phyloP scores from a whole-genome alignment of 1,284 basidiomycete species.

The Termitomyces sp. region DNA sequence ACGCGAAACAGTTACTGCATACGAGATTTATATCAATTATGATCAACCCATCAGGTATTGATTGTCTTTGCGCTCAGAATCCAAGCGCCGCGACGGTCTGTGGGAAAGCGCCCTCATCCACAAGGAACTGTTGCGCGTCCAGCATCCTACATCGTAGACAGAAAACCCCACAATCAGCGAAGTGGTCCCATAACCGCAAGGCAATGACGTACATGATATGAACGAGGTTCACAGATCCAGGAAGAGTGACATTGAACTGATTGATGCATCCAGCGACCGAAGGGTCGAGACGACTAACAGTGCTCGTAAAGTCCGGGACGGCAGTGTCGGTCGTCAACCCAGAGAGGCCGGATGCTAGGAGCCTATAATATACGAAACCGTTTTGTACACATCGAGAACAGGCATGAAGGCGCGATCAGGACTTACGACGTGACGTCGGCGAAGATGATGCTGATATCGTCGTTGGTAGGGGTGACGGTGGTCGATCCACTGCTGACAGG shows the following conservation, averaged over 20 bases:
- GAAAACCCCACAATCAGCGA: neutral
- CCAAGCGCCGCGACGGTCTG: slow-evolving; percentile 28
- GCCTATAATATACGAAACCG: slow-evolving; percentile 13
- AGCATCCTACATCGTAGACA: slow-evolving; percentile 26
- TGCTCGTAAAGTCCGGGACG: slow-evolving; percentile 22
- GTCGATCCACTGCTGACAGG: slow-evolving; percentile 28
- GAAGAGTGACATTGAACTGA: slow-evolving; percentile 28
- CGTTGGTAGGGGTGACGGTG: slow-evolving; percentile 28
- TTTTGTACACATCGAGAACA: neutral
- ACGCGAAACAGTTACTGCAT: slow-evolving; percentile 2
- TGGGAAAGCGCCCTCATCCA: slow-evolving; percentile 25
- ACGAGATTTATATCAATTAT: neutral
- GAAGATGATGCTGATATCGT: slow-evolving; percentile 28
- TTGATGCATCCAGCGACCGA: slow-evolving; percentile 18
- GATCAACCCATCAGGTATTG: neutral
- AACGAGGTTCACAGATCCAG: slow-evolving; percentile 22
- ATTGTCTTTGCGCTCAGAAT: slow-evolving; percentile 18
- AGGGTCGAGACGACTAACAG: slow-evolving; percentile 27
- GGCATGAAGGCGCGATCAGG: neutral
- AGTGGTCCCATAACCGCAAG: neutral
- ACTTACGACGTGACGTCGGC: slow-evolving; percentile 27
- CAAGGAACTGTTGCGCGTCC: slow-evolving; percentile 31
- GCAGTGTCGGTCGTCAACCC: slow-evolving; percentile 21
- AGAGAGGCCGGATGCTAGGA: slow-evolving; percentile 25
- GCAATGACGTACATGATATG: slow-evolving; percentile 25